Evolutionary conservation across 148 eudicot species (phyloP).

Genomic region (Rhododendron kiyosumense): DNA sequence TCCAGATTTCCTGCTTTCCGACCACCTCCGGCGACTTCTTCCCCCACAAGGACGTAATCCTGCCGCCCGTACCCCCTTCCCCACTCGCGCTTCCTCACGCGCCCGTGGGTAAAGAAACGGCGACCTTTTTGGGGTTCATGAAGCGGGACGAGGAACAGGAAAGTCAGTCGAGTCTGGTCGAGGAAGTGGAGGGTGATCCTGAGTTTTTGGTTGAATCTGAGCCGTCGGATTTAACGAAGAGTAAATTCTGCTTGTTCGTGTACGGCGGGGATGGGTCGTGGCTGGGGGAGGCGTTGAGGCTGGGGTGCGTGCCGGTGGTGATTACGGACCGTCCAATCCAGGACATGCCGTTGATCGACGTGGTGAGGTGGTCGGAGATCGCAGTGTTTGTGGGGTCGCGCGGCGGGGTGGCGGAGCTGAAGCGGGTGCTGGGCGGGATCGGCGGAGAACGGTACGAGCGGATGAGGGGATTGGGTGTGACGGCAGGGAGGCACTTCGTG

Average conservation of each 20-base stretch:
- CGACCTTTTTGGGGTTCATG: conserved; percentile 19
- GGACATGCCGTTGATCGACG: conserved; percentile 83
- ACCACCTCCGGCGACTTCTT: conserved; percentile 47
- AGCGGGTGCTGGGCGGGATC: conserved; percentile 29
- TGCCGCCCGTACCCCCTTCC: conserved; percentile 33
- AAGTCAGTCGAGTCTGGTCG: conserved; percentile 17
- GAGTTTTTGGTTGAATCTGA: conserved; percentile 44
- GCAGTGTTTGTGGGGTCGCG: conserved; percentile 52
- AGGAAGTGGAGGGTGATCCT: conserved; percentile 22
- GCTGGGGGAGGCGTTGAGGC: conserved; percentile 50
- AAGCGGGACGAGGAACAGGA: neutral
- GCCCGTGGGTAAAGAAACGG: neutral
- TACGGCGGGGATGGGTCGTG: conserved; percentile 39
- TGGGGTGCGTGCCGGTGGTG: conserved; percentile 82
- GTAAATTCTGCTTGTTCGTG: conserved; percentile 57
- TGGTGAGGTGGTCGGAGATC: conserved; percentile 67
- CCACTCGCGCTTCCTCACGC: conserved; percentile 7
- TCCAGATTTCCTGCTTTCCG: conserved; percentile 56
- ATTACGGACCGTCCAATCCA: conserved; percentile 78
- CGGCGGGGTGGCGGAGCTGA: conserved; percentile 28
- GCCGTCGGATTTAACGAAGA: conserved; percentile 19
- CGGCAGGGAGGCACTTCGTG: conserved; percentile 48
- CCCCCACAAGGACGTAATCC: conserved; percentile 80
- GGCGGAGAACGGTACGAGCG: conserved; percentile 36
- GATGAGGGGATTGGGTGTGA: conserved; percentile 60